Conservation (phyloP, 2,329 filamentous ascomycete genomes). For the Tolypocladium sp. region DNA sequence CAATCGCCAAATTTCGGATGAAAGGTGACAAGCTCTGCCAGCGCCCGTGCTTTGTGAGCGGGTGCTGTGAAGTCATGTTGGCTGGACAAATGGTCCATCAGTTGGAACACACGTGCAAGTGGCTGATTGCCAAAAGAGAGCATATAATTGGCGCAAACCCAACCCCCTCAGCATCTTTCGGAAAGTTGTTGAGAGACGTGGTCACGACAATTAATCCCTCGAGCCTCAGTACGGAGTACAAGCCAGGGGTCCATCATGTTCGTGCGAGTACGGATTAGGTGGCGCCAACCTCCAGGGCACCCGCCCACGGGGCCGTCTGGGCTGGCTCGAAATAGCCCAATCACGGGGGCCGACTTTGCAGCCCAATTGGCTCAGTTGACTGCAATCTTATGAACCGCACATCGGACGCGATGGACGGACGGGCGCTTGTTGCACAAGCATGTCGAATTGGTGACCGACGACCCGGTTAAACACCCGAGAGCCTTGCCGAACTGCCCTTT, state of each 20-base stretch:
- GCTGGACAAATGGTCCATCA: background rate
- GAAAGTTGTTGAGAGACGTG: background rate
- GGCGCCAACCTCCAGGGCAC: background rate
- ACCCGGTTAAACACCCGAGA: background rate
- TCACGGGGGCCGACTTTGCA: background rate
- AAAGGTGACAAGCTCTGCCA: background rate
- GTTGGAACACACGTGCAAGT: no score
- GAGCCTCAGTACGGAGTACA: no score
- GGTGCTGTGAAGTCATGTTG: background rate
- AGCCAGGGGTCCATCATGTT: background rate
- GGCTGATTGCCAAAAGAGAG: background rate
- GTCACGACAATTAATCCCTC: background rate
- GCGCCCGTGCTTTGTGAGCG: background rate
- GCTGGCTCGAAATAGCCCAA: background rate
- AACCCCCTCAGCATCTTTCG: no score
- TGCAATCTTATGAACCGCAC: background rate
- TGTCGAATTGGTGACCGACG: background rate
- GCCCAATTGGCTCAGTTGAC: background rate
- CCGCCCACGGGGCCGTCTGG: background rate
- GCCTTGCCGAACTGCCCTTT: background rate
- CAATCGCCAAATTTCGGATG: background rate
- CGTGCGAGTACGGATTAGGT: no score
- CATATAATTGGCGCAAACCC: background rate
- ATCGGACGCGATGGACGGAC: background rate
- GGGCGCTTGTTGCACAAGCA: background rate